Conservation (phyloP, 23 red algal species). For the Gracilaria caudata region DNA sequence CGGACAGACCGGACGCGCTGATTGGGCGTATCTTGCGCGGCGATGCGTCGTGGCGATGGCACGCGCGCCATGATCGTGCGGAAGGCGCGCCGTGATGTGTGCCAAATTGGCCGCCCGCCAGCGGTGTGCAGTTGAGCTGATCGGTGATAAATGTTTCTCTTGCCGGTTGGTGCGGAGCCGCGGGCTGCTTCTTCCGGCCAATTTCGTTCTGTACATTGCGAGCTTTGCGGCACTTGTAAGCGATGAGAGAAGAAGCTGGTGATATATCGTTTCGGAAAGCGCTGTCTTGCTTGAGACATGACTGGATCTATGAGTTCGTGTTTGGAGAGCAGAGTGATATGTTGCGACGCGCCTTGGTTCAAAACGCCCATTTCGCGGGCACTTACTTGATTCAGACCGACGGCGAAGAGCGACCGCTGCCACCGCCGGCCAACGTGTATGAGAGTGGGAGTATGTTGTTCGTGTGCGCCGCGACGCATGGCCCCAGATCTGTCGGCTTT, state of each 20-base stretch:
- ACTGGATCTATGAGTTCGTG: conserved; percentile 47
- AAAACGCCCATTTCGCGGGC: neutral
- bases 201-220: no score
- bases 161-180: no score
- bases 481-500: conserved; percentile 12
- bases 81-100: neutral
- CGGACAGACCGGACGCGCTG: neutral
- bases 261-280: neutral
- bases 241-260: neutral
- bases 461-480: conserved; percentile 4
- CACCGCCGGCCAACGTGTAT: conserved; percentile 11
- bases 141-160: no score
- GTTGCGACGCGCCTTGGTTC: neutral
- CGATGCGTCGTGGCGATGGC: neutral
- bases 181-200: no score
- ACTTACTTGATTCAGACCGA: neutral
- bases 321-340: neutral
- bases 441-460: conserved; percentile 22
- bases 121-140: neutral
- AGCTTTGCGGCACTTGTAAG: no score
- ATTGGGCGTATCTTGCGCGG: conserved; percentile 1
- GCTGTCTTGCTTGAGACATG: conserved; percentile 13
- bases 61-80: neutral
- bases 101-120: neutral
- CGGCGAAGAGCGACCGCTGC: conserved; percentile 1